Percentiles rank a stretch among this genome's conserved stretches.
Evolutionary conservation across 495 filamentous ascomycete species (phyloP).

Genomic region (Talaromyces thailandensis): DNA sequence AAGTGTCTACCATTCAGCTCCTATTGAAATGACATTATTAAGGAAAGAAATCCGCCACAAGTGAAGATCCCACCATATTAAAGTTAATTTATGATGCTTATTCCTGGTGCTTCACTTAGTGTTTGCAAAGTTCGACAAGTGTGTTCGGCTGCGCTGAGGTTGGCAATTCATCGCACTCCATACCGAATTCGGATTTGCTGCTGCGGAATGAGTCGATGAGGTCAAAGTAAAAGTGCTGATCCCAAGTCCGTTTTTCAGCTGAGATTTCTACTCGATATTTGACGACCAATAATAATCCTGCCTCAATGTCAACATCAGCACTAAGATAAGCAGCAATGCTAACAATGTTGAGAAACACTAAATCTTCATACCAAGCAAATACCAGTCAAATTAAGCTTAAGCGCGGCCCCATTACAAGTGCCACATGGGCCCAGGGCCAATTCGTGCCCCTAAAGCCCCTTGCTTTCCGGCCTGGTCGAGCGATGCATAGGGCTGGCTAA

Average conservation of each 20-base stretch:
- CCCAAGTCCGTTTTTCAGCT: neutral
- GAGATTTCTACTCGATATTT: neutral
- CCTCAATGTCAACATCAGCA: neutral
- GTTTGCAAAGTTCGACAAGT: neutral
- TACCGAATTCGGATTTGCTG: neutral
- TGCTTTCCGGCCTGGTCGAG: neutral
- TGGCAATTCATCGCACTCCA: neutral
- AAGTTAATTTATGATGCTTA: neutral
- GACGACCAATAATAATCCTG: neutral
- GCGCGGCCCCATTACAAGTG: neutral
- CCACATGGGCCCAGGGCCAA: neutral
- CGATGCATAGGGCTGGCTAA: neutral
- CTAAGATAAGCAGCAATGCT: neutral
- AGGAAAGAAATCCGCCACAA: neutral
- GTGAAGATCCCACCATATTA: neutral
- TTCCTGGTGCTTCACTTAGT: neutral
- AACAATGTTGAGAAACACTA: neutral
- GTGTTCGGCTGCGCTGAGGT: no score
- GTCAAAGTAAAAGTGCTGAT: neutral
- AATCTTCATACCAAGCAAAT: neutral
- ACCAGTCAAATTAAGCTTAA: no score
- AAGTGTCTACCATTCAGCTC: no score
- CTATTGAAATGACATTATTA: neutral
- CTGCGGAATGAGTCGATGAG: neutral
- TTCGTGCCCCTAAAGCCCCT: no score